These are phyloP conservation scores for Vitis labrusca DNA, from an alignment of 164 flowering plant species.

Conservation along the genomic window DNA sequence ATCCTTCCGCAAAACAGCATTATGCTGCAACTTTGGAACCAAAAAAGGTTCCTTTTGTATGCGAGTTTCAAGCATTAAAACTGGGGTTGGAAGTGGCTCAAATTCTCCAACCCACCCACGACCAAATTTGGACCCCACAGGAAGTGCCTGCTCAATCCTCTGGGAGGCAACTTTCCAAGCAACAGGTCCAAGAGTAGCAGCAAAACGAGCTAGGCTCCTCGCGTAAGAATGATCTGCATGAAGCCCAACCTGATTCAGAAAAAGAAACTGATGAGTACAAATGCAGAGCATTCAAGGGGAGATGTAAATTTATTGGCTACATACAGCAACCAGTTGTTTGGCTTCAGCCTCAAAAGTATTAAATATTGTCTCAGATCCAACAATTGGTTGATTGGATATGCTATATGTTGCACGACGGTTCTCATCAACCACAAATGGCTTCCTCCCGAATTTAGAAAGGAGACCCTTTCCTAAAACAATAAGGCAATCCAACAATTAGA, in stretches of 20 bases:
- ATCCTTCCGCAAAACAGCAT: conserved; percentile 25
- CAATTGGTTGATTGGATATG: conserved; percentile 42
- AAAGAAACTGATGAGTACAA: conserved; percentile 11
- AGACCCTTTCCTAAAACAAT: conserved; percentile 55
- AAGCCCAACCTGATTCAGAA: conserved; percentile 76
- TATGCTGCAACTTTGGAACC: conserved; percentile 17
- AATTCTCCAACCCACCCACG: conserved; percentile 98
- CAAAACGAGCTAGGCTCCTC: conserved; percentile 90
- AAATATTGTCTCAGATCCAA: conserved; percentile 52
- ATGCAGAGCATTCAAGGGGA: not conserved
- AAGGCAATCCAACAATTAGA: conserved; percentile 15
- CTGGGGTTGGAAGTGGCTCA: conserved; percentile 81
- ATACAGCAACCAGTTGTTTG: conserved; percentile 84
- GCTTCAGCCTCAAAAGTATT: conserved; percentile 72
- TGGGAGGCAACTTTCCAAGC: conserved; percentile 90
- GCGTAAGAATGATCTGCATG: conserved; percentile 85
- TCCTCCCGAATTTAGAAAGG: conserved; percentile 60
- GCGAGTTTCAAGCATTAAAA: conserved; percentile 45
- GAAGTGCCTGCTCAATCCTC: conserved; percentile 75
- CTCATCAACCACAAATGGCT: conserved; percentile 54
- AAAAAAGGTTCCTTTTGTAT: conserved; percentile 30
- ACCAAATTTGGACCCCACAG: conserved; percentile 71
- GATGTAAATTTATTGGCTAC: conserved; percentile 22
- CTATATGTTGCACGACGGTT: conserved; percentile 78
- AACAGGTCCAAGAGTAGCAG: conserved; percentile 85